Conservation (phyloP, 164 flowering plant species). For the Kalanchoe fedtschenkoi region DNA sequence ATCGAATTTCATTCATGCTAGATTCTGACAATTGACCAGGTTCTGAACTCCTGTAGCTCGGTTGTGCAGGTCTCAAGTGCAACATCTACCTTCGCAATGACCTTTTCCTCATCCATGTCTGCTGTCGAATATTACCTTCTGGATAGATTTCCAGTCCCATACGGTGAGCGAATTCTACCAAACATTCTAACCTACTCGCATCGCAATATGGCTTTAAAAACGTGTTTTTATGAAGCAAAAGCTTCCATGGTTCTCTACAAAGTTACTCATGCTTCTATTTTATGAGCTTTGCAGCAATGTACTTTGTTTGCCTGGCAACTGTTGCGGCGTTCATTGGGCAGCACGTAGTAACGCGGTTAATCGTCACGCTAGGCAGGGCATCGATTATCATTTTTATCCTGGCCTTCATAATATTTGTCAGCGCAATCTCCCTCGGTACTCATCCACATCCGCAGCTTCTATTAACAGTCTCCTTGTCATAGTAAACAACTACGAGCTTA, state of each 20-base stretch:
- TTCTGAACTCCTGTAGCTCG: neutral
- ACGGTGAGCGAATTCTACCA: slow-evolving; percentile 33
- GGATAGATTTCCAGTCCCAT: slow-evolving; percentile 90
- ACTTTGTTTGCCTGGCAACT: slow-evolving; percentile 67
- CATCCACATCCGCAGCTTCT: neutral
- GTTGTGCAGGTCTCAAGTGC: slow-evolving; percentile 85
- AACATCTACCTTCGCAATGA: slow-evolving; percentile 96
- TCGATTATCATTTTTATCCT: slow-evolving; percentile 89
- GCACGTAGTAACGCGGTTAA: slow-evolving; percentile 63
- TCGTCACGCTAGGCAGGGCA: slow-evolving; percentile 67
- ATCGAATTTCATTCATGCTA: neutral
- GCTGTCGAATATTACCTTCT: slow-evolving; percentile 90
- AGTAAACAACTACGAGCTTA: neutral
- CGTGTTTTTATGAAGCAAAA: too few relatives aligned
- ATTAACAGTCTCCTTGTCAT: too few relatives aligned
- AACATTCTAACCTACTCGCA: neutral
- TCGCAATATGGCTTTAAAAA: too few relatives aligned
- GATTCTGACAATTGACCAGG: neutral
- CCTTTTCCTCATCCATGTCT: slow-evolving; percentile 96
- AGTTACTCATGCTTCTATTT: neutral
- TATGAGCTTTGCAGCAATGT: slow-evolving; percentile 45
- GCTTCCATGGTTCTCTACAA: neutral
- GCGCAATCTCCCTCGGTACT: slow-evolving; percentile 82
- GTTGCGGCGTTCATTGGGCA: slow-evolving; percentile 90
- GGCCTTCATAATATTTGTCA: slow-evolving; percentile 71